phyloP scores from a whole-genome alignment of 2,329 filamentous ascomycete species.

The Apiospora koreana region DNA sequence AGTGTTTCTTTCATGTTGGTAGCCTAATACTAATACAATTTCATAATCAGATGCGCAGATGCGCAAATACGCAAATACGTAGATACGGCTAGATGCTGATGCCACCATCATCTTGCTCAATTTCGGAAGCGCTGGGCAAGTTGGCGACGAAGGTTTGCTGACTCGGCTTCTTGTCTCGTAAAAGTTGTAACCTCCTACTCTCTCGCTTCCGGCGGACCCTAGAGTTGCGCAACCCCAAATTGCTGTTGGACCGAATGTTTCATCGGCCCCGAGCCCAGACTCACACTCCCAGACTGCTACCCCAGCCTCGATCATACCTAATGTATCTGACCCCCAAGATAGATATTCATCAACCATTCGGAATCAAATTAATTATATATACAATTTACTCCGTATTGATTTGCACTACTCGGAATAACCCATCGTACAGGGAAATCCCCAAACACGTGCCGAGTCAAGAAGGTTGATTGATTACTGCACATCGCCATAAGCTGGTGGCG shows the following conservation, averaged over 20 bases:
- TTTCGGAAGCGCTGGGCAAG: background rate
- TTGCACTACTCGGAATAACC: background rate
- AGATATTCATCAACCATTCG: background rate
- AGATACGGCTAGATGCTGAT: background rate
- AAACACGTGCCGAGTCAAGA: background rate
- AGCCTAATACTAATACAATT: background rate
- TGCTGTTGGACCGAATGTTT: background rate
- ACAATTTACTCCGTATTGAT: background rate
- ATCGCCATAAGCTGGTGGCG: background rate
- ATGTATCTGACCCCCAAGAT: background rate
- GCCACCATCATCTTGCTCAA: background rate
- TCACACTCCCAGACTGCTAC: background rate
- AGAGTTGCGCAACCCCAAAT: slow-evolving; percentile 4
- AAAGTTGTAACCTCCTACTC: too few species aligned
- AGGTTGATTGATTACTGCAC: background rate
- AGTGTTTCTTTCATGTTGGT: background rate
- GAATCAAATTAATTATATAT: background rate
- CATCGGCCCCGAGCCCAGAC: slow-evolving; percentile 1
- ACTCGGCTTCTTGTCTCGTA: background rate
- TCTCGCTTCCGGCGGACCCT: slow-evolving; percentile 3
- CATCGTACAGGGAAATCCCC: background rate
- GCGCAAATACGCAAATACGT: too few species aligned
- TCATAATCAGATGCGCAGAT: too few species aligned
- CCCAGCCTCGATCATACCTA: too few species aligned
- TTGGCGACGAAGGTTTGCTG: background rate